Evolutionary conservation across 495 filamentous ascomycete species (phyloP), one percentile per base, ranked within the genome.

Genomic region (Astrocystis sublimbata): DNA sequence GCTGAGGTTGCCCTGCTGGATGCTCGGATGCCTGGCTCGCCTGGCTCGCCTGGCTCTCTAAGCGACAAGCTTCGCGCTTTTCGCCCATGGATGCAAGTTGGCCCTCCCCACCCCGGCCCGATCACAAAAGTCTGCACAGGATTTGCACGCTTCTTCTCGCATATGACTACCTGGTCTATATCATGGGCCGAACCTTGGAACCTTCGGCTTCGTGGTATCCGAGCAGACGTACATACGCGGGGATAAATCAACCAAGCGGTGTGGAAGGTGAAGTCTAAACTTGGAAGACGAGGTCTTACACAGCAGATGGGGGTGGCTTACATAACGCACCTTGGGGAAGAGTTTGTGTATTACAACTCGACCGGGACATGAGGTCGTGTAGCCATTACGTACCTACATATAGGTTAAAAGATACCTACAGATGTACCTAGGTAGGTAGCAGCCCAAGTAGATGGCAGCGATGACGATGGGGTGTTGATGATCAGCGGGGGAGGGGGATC

Each of bases 21-120:
- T n/a, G n/a, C n/a, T n/a, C n/a, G n/a, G n/a, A n/a, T n/a, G n/a
- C n/a, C n/a, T n/a, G n/a, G n/a, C n/a, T n/a, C n/a, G n/a, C n/a
- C n/a, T n/a, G n/a, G n/a, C n/a, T n/a, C n/a, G n/a, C n/a, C n/a
- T n/a, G n/a, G n/a, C n/a, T n/a, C n/a, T 51, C 47, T 51, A 51
- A 51, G 47, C 47, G 30, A 53, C 50, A 53, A 53, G 21, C 52
- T 40, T 30, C 15, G 17, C 50, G 23, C 35, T 33, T 33, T 38
- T 38, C 28, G 30, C 12, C 19, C 49, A n/a, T n/a, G 30, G n/a
- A 15, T 46, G 17, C 15, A 33, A 36, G 28, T 35, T 8, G 31
- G 21, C 30, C n/a, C n/a, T n/a, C n/a, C n/a, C n/a, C n/a, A n/a
- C n/a, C n/a, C n/a, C n/a, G n/a, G n/a, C n/a, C n/a, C n/a, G n/a